These are phyloP conservation scores for Beauveria medogensis DNA, from an alignment of 2,329 filamentous ascomycete genomes.

Conservation along the genomic window DNA sequence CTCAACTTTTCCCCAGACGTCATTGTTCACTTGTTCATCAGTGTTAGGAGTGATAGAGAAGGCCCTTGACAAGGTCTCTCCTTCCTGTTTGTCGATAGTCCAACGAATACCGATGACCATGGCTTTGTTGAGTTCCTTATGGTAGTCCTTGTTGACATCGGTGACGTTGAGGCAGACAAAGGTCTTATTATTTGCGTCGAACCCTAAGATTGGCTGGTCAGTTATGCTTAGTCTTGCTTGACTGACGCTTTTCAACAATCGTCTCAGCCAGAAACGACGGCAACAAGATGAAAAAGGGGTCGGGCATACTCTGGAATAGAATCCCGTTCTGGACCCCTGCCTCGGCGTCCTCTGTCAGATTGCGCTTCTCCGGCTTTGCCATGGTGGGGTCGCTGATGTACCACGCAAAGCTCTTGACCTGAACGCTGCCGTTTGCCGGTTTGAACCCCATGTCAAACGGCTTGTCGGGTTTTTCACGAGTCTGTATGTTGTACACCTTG, in stretches of 20 bases:
- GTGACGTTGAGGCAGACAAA: neutral
- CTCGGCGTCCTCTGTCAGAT: too few species aligned
- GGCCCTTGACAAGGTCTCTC: neutral
- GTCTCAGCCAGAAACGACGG: too few species aligned
- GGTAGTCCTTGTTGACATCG: neutral
- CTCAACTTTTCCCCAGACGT: too few species aligned
- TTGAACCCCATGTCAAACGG: neutral
- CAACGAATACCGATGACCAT: neutral
- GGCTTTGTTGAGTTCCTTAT: neutral
- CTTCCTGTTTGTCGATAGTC: neutral
- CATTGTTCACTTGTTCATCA: neutral
- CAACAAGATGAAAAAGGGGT: neutral
- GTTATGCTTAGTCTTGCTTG: too few species aligned
- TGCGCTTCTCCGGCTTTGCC: too few species aligned
- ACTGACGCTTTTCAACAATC: too few species aligned
- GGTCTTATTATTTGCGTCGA: too few species aligned
- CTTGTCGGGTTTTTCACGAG: too few species aligned
- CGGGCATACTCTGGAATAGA: too few species aligned
- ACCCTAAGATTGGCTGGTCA: too few species aligned
- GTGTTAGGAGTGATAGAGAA: neutral
- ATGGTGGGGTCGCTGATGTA: neutral
- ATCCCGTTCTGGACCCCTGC: too few species aligned
- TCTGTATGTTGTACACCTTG: neutral
- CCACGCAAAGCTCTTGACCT: neutral
- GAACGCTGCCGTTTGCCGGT: neutral